These are phyloP conservation scores for Ophiosphaerella herpotricha DNA, from an alignment of 2,329 filamentous ascomycete genomes.

Conservation along the genomic window DNA sequence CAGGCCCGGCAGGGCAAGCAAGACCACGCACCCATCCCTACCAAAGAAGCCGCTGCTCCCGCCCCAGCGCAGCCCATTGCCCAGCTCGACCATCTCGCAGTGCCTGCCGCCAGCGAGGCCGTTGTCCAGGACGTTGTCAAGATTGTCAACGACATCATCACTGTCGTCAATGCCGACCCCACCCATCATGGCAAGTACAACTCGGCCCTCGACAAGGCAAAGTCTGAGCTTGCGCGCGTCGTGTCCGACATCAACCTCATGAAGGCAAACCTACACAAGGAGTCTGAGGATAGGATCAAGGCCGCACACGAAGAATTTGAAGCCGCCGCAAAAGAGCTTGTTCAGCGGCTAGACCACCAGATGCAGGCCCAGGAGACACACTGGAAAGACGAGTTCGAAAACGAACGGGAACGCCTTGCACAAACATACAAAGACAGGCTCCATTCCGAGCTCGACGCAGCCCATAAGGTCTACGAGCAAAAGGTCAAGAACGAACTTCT, in stretches of 20 bases:
- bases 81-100: constrained; percentile 76
- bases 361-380: constrained; percentile 79
- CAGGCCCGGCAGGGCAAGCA: constrained; percentile 32
- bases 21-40: constrained; percentile 9
- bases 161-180: constrained; percentile 86
- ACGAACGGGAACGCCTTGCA: constrained; percentile 80
- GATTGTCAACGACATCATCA: constrained; percentile 95
- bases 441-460: constrained; percentile 76
- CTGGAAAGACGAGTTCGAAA: constrained; percentile 87
- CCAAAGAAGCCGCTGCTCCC: constrained; percentile 31
- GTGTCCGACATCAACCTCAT: constrained; percentile 77
- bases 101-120: constrained; percentile 78
- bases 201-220: constrained; percentile 80
- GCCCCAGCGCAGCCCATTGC: constrained; percentile 41
- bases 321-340: constrained; percentile 81
- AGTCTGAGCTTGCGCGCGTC: constrained; percentile 77
- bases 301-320: constrained; percentile 79
- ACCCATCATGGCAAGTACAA: constrained; percentile 74
- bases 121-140: constrained; percentile 91
- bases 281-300: constrained; percentile 75
- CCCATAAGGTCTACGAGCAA: constrained; percentile 80
- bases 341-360: constrained; percentile 81
- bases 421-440: constrained; percentile 80
- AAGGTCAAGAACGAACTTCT: constrained; percentile 82
- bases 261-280: constrained; percentile 69